Percentiles rank a stretch among this genome's conserved stretches.
Conservation (phyloP, 169 alveolate genomes). For the Plasmodium ovale region DNA sequence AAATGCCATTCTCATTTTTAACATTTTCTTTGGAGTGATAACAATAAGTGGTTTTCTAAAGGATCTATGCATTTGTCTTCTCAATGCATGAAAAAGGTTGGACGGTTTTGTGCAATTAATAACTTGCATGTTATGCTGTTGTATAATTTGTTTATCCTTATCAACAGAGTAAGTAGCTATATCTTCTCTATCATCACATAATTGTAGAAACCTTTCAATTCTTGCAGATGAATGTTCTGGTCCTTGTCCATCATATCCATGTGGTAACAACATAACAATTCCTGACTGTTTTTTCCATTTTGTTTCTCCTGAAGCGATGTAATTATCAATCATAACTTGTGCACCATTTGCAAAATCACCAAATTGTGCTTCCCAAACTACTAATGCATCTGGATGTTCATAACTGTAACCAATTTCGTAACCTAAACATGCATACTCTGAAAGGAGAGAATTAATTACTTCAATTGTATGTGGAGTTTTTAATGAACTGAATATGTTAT, state of each 20-base stretch:
- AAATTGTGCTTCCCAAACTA: conserved; percentile 96
- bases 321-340: conserved; percentile 94
- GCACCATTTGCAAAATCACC: conserved; percentile 98
- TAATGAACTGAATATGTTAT: conserved; percentile 68
- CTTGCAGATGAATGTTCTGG: conserved; percentile 97
- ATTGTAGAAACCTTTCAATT: conserved; percentile 90
- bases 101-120: conserved; percentile 92
- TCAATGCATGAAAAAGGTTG: conserved; percentile 93
- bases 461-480: conserved; percentile 80
- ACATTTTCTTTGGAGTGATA: conserved; percentile 82
- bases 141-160: conserved; percentile 79
- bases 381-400: conserved; percentile 92
- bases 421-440: conserved; percentile 94
- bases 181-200: conserved; percentile 86
- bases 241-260: conserved; percentile 97
- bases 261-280: conserved; percentile 92
- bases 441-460: conserved; percentile 91
- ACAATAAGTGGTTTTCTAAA: conserved; percentile 86
- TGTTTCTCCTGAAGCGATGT: conserved; percentile 94
- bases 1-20: conserved; percentile 83
- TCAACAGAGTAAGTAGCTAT: conserved; percentile 72
- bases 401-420: conserved; percentile 95
- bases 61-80: conserved; percentile 93
- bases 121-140: conserved; percentile 88
- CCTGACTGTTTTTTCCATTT: conserved; percentile 95